phyloP scores from a whole-genome alignment of 805 yeast species.

The Wickerhamiella vanderwaltii region DNA sequence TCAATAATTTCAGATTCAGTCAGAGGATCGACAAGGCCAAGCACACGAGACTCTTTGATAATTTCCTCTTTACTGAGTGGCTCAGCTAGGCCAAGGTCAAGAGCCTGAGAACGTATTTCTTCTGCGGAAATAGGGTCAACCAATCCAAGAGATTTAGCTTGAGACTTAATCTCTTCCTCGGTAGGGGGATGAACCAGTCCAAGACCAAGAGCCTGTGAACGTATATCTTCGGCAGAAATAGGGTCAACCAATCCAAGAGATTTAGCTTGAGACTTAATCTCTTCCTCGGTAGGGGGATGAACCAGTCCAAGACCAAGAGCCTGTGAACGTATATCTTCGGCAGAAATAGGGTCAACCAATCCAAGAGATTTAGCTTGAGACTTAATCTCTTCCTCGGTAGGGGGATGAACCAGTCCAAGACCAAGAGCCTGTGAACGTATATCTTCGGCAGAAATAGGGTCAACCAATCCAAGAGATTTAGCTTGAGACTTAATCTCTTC shows the following conservation, averaged over 20 bases:
- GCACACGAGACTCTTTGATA: background rate
- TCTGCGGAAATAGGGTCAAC: conserved; percentile 13
- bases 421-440: conserved; percentile 8
- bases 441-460: conserved; percentile 13
- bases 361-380: conserved; percentile 28
- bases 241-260: conserved; percentile 13
- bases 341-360: conserved; percentile 37
- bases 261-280: conserved; percentile 2
- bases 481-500: conserved; percentile 31
- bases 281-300: background rate
- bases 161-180: background rate
- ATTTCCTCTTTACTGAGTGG: conserved; percentile 1
- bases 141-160: conserved; percentile 10
- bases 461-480: conserved; percentile 19
- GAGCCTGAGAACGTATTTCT: conserved; percentile 16
- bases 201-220: conserved; percentile 9
- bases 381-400: conserved; percentile 9
- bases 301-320: conserved; percentile 16
- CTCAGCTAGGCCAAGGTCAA: conserved; percentile 17
- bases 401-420: conserved; percentile 15
- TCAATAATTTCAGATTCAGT: background rate
- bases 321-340: conserved; percentile 4
- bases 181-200: conserved; percentile 5
- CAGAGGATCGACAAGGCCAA: conserved; percentile 15
- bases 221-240: conserved; percentile 9